phyloP scores from a whole-genome alignment of 78 protist genomes.

The Dictyostelium brefeldianum region DNA sequence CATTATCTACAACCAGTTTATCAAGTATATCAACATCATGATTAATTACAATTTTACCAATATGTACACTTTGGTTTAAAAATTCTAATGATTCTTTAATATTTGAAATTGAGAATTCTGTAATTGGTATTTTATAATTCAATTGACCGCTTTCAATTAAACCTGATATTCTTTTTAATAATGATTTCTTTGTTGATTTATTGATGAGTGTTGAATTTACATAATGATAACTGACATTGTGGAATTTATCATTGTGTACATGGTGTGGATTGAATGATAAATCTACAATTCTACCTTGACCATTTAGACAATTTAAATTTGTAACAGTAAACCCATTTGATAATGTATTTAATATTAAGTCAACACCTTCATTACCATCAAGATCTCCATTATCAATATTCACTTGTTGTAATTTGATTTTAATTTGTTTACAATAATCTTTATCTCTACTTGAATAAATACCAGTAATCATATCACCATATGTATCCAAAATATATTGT shows the following conservation, averaged over 20 bases:
- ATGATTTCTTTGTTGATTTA: neutral
- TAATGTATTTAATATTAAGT: constrained; percentile 69
- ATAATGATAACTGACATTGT: constrained; percentile 16
- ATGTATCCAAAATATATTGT: neutral
- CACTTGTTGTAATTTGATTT: neutral
- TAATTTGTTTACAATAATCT: neutral
- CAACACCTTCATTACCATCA: constrained; percentile 62
- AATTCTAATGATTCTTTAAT: too few species aligned
- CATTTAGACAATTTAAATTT: constrained; percentile 34
- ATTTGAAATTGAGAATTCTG: too few species aligned
- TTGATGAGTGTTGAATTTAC: too few species aligned
- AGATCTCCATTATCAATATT: too few species aligned
- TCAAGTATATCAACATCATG: too few species aligned
- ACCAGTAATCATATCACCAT: neutral
- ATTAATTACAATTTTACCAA: too few species aligned
- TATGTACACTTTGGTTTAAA: too few species aligned
- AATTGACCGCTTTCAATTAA: neutral
- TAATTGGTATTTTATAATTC: too few species aligned
- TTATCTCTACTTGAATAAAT: neutral
- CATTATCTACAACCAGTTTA: too few species aligned
- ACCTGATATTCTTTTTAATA: neutral
- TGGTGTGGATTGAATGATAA: too few species aligned
- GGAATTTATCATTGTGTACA: constrained; percentile 37
- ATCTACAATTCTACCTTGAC: constrained; percentile 72
- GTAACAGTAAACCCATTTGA: constrained; percentile 24